Base-by-base conservation (phyloP, 345 rosid genomes). In the Microcos paniculata region DNA sequence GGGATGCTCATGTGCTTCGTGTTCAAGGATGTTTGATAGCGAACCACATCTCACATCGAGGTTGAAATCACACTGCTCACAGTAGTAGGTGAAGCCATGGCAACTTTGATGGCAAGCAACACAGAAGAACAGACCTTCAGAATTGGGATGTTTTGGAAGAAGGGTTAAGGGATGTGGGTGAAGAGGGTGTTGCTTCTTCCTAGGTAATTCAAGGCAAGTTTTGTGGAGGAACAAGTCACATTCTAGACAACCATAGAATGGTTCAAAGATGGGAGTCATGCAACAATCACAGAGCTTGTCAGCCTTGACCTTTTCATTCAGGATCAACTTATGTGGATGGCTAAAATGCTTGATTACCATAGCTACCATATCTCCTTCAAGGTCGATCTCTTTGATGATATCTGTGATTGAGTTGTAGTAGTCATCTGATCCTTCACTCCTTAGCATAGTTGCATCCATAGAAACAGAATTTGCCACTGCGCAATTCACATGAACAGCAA, bases 281-380 rank as follows among this genome's bases (percentile, higher is more conserved):
- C 62, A 57, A 24, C 62, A 57, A 57, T 57, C 62, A 38, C 69
- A 63, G 11, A 63, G 69, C 48, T n/a, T 63, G 10, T 63, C 28
- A 63, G n/a, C 69, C 16, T 38, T 38, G 48, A 21, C 45, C 45
- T 55, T 35, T 3, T 56, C 66, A 56, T 24, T 10, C 43, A 53
- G 43, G 42, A 5, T 56, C 19, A 76, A 30, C 31, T 45, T 42
- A 23, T 76, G 68, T 42, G 33, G 43, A 56, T 68, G 74, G 52
- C 79, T 68, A 23, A 52, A 76, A 53, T 76, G 78, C 38, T 76
- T 65, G 72, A 66, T 23, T 62, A 62, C 70, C 38, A 43, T 28
- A 21, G 16, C 8, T 33, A 42, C 23, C 3, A 12, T 62, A 11
- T 48, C 61, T 21, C 52, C 61, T 46, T 26, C 62, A 49, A 16